Base-by-base conservation (phyloP, 2,329 filamentous ascomycete species). In the Cryphonectria naterciae region DNA sequence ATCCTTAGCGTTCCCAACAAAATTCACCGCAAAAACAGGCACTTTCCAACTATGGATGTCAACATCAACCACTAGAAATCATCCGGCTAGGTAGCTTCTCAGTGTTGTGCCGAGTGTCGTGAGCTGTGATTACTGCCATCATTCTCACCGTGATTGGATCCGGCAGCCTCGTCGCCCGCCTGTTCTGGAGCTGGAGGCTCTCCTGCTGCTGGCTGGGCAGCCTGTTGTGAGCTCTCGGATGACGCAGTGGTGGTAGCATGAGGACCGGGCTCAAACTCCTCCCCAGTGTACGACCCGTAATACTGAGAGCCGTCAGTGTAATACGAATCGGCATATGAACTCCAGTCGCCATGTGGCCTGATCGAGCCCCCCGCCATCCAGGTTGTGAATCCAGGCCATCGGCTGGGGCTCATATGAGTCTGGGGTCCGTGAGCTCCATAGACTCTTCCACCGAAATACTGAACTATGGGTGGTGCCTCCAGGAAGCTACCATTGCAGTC, bases 301-400 rank as follows among this genome's bases (percentile, higher is more conserved):
- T 32, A 17, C 28, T 58, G 54, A 8, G 54, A 32, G 28, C 13
- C 25, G 3, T 19, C 28, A 35, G 25, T 3, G 15, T 58, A 25
- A n/a, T 56, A 56, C 3, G n/a, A 7, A 58, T 19, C 25, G 35
- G 11, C 54, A 17, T 58, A 32, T 13, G 13, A 6, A n/a, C 17
- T 17, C 25, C 25, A 58, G 54, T 58, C 25, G 1, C 46, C 22
- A 49, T 58, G 6, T 32, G 25, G 25, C 6, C 28, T 32, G 1
- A 62, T 19, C 60, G 60, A n/a, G 25, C 60, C 60, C 7, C 60
- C 60, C 0, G 60, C 35, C 60, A 62, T 62, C 60, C 60, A 62
- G 13, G 60, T 62, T 35, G n/a, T 62, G 17, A 62, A 62, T 4
- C 60, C 60, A 6, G 60, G 60, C 60, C 61, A 43, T 5, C 22